A percentile compares a stretch with the other conserved stretches of the same genome.
Evolutionary conservation across 495 filamentous ascomycete species (phyloP).

Genomic region (Penicillium angulare): DNA sequence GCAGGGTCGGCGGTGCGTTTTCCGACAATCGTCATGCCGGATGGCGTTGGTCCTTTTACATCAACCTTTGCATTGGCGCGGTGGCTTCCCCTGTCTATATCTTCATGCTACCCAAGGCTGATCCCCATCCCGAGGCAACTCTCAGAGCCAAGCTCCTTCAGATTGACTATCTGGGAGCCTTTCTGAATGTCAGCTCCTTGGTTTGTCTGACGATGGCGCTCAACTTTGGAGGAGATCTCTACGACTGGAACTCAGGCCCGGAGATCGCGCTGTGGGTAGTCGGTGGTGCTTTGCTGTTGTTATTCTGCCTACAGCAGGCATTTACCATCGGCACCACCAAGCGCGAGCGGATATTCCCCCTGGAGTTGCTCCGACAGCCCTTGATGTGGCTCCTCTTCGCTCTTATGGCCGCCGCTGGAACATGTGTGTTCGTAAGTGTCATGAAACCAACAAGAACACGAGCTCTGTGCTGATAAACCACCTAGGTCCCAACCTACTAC

Average conservation of each 20-base stretch:
- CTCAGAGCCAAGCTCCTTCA: slow-evolving; percentile 35
- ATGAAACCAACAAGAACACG: not conserved
- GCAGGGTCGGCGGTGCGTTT: slow-evolving; percentile 60
- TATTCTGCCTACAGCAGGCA: slow-evolving; percentile 50
- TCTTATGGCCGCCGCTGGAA: slow-evolving; percentile 14
- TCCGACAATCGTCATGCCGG: slow-evolving; percentile 30
- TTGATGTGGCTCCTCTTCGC: slow-evolving; percentile 36
- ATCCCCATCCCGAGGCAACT: slow-evolving; percentile 40
- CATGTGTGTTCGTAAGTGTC: slow-evolving; percentile 16
- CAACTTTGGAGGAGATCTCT: slow-evolving; percentile 54
- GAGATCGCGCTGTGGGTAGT: slow-evolving; percentile 56
- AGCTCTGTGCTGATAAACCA: not conserved
- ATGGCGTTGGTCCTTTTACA: slow-evolving; percentile 72
- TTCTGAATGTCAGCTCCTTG: slow-evolving; percentile 41
- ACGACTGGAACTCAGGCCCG: slow-evolving; percentile 48
- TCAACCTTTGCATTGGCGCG: slow-evolving; percentile 62
- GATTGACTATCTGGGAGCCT: slow-evolving; percentile 31
- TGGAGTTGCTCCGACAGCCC: slow-evolving; percentile 34
- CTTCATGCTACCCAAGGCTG: slow-evolving; percentile 49
- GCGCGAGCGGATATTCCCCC: slow-evolving; percentile 51
- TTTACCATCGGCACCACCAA: slow-evolving; percentile 50
- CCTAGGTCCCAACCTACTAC: slow-evolving; percentile 28
- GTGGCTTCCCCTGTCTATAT: slow-evolving; percentile 54
- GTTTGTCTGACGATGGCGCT: slow-evolving; percentile 49
- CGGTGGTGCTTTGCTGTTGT: slow-evolving; percentile 49